A percentile compares a stretch with the other conserved stretches of the same genome.
Conservation (phyloP, 805 yeast genomes). For the Yamadazyma takamatsuzukensis region DNA sequence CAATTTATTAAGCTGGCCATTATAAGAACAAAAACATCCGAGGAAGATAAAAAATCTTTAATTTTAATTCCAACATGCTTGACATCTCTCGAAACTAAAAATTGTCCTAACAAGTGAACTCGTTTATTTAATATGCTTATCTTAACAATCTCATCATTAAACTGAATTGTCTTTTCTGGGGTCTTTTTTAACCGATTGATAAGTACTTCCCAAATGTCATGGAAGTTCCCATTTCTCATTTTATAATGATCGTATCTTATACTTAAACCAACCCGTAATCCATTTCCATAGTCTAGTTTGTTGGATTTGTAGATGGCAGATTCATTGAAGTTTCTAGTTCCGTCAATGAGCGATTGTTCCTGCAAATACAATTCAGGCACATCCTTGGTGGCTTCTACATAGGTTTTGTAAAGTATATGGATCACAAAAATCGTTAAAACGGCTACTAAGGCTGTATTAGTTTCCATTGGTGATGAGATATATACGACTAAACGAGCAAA, state of each 20-base stretch:
- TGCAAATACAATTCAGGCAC: constrained; percentile 53
- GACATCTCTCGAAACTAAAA: constrained; percentile 13
- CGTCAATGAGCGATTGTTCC: constrained; percentile 63
- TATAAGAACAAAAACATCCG: constrained; percentile 34
- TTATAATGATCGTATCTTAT: constrained; percentile 59
- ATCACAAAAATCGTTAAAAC: constrained; percentile 16
- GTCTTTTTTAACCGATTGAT: constrained; percentile 22
- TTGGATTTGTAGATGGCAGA: constrained; percentile 75
- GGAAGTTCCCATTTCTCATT: constrained; percentile 69
- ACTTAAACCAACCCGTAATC: constrained; percentile 65
- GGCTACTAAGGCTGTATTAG: constrained; percentile 13
- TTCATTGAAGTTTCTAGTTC: constrained; percentile 63
- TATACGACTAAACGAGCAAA: too few species aligned
- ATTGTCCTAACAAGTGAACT: constrained; percentile 19
- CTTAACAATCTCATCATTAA: constrained; percentile 10
- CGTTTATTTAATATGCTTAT: constrained; percentile 24
- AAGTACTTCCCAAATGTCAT: constrained; percentile 68
- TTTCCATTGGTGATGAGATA: too few species aligned
- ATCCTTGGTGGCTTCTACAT: constrained; percentile 44
- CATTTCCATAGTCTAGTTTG: constrained; percentile 68
- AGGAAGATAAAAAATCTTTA: constrained; percentile 18
- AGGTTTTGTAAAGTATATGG: constrained; percentile 17
- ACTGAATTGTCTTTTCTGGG: constrained; percentile 2
- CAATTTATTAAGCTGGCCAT: constrained; percentile 45
- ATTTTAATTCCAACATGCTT: constrained; percentile 23